Conservation (phyloP, 164 flowering plant species). For the Tinospora cordifolia region DNA sequence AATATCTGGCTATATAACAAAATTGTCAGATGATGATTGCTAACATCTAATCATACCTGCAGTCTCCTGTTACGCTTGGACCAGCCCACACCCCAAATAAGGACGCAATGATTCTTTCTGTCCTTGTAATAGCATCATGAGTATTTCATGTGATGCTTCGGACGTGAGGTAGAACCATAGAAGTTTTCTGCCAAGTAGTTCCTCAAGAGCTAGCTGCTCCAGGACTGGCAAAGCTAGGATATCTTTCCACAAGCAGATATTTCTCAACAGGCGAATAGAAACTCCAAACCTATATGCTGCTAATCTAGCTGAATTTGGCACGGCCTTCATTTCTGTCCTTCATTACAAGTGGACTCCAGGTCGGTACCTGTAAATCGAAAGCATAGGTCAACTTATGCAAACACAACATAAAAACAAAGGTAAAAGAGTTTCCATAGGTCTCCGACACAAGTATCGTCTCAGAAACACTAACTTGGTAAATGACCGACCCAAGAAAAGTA, state of each 20-base stretch:
- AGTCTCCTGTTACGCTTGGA: constrained; percentile 37
- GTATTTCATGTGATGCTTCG: constrained; percentile 53
- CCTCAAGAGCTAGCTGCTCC: constrained; percentile 83
- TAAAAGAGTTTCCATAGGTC: not conserved
- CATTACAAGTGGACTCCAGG: constrained; percentile 62
- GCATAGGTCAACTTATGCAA: not conserved
- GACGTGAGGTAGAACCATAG: constrained; percentile 88
- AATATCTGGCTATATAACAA: not conserved
- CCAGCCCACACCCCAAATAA: constrained; percentile 81
- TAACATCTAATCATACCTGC: constrained; percentile 39
- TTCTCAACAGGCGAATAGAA: constrained; percentile 74
- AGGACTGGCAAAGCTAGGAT: constrained; percentile 56
- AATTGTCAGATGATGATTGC: not conserved
- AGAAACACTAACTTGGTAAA: not conserved
- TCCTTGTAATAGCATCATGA: constrained; percentile 82
- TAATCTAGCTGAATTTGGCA: constrained; percentile 70
- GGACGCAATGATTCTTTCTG: constrained; percentile 75
- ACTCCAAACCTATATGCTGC: constrained; percentile 88
- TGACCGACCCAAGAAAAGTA: not conserved
- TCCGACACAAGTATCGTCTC: not conserved
- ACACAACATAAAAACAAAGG: not conserved
- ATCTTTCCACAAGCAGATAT: constrained; percentile 88
- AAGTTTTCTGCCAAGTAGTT: constrained; percentile 62
- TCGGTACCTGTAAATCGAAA: constrained; percentile 54
- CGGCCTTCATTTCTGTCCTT: constrained; percentile 73